These are phyloP conservation scores for Albifimbria verrucaria DNA, from an alignment of 2,329 filamentous ascomycete species.

Conservation along the genomic window DNA sequence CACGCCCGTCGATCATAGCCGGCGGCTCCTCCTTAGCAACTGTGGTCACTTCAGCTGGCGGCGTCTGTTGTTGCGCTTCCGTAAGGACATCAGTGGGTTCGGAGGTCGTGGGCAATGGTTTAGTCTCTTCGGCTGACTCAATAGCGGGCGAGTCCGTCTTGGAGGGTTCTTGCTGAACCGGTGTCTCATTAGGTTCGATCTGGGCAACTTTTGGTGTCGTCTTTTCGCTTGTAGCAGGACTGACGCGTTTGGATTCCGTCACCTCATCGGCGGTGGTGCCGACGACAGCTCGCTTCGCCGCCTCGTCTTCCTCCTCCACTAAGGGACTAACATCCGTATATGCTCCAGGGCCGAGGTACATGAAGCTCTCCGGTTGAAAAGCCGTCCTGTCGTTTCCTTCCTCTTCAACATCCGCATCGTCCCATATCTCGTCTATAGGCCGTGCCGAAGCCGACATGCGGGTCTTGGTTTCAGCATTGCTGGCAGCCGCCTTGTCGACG, in stretches of 20 bases:
- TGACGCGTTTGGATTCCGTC: slow-evolving; percentile 19
- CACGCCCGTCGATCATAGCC: slow-evolving; percentile 29
- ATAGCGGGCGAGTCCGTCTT: not conserved
- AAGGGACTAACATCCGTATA: slow-evolving; percentile 44
- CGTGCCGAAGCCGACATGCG: slow-evolving; percentile 30
- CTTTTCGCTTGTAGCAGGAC: slow-evolving; percentile 22
- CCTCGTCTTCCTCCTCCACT: slow-evolving; percentile 35
- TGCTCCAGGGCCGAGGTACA: slow-evolving; percentile 47
- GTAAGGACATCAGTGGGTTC: slow-evolving; percentile 6
- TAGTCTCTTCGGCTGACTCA: not conserved
- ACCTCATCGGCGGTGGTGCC: slow-evolving; percentile 10
- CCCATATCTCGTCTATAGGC: slow-evolving; percentile 29
- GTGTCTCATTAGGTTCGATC: slow-evolving; percentile 12
- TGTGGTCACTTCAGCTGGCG: slow-evolving; percentile 13
- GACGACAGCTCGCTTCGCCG: slow-evolving; percentile 23
- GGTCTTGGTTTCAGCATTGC: slow-evolving; percentile 9
- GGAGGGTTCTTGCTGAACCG: not conserved
- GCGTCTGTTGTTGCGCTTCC: slow-evolving; percentile 11
- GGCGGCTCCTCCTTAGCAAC: too few relatives aligned
- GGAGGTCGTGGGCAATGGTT: not conserved
- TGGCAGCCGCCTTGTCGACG: slow-evolving; percentile 3
- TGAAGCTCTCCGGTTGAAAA: slow-evolving; percentile 51
- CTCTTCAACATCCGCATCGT: slow-evolving; percentile 29
- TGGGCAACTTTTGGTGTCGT: slow-evolving; percentile 23
- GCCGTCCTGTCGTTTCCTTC: slow-evolving; percentile 28